Percentiles rank a stretch among this genome's conserved stretches.
Evolutionary conservation across 257 asterid genomes (phyloP).

Genomic region (Solanum stenotomum): DNA sequence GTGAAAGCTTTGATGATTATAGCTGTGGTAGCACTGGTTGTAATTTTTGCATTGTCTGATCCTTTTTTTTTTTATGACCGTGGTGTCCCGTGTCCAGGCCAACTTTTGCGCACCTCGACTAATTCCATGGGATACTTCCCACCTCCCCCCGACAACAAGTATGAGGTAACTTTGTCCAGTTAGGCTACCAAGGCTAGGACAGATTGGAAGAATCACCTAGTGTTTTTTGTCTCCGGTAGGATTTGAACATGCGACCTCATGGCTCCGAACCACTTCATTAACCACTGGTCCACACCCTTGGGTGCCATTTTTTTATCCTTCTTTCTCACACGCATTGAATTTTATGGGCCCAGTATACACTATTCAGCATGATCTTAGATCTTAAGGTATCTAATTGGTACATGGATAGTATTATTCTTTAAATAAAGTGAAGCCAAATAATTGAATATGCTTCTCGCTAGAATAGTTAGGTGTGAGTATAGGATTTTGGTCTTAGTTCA

Average conservation of each 20-base stretch:
- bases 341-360: background rate
- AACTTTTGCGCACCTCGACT: background rate
- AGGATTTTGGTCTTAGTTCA: background rate
- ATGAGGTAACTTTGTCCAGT: background rate
- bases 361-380: background rate
- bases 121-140: background rate
- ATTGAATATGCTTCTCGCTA: background rate
- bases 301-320: background rate
- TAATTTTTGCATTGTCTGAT: background rate
- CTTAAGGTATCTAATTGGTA: background rate
- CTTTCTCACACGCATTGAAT: background rate
- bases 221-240: background rate
- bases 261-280: background rate
- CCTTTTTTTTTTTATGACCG: background rate
- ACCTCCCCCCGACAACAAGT: background rate
- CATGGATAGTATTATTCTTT: background rate
- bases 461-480: background rate
- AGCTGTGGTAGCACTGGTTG: background rate
- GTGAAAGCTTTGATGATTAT: background rate
- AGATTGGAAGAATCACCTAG: background rate
- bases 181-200: background rate
- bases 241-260: background rate
- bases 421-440: background rate
- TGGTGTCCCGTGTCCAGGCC: background rate
- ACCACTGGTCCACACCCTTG: background rate